phyloP scores from a whole-genome alignment of 139 green algal genomes.

The Picochlorum sp. region DNA sequence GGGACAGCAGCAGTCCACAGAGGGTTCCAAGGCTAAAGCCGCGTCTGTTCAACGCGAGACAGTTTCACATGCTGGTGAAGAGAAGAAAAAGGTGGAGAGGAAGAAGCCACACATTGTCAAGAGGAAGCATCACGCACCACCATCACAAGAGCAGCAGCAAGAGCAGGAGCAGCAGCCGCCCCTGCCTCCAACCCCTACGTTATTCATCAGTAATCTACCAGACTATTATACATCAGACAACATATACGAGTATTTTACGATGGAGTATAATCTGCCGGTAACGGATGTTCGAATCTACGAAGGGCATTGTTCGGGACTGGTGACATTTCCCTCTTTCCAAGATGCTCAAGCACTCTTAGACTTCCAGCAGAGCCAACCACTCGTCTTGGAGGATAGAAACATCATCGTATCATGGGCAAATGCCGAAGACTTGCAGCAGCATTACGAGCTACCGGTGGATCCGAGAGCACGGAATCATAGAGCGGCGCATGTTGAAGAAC shows the following conservation, averaged over 20 bases:
- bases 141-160: background rate
- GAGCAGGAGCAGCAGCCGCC: background rate
- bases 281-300: conserved; percentile 27
- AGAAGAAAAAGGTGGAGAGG: background rate
- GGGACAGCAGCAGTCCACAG: background rate
- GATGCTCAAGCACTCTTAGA: conserved; percentile 22
- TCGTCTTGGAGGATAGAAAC: conserved; percentile 16
- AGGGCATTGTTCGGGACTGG: conserved; percentile 39
- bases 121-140: background rate
- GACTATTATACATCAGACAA: conserved; percentile 24
- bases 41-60: background rate
- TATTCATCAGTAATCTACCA: conserved; percentile 53
- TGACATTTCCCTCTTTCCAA: conserved; percentile 23
- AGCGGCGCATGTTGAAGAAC: conserved; percentile 5
- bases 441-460: conserved; percentile 1
- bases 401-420: conserved; percentile 35
- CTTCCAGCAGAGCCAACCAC: conserved; percentile 17
- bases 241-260: conserved; percentile 28
- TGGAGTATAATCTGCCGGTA: conserved; percentile 4
- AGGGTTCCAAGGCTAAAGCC: conserved; percentile 9
- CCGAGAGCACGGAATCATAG: background rate
- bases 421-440: background rate
- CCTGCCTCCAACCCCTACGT: background rate
- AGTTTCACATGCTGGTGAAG: too few relatives aligned
- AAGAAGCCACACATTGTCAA: background rate